Evolutionary conservation across 768 basidiomycete genomes (phyloP), one percentile per base, ranked within the genome.

Genomic region (Termitomyces sp.): DNA sequence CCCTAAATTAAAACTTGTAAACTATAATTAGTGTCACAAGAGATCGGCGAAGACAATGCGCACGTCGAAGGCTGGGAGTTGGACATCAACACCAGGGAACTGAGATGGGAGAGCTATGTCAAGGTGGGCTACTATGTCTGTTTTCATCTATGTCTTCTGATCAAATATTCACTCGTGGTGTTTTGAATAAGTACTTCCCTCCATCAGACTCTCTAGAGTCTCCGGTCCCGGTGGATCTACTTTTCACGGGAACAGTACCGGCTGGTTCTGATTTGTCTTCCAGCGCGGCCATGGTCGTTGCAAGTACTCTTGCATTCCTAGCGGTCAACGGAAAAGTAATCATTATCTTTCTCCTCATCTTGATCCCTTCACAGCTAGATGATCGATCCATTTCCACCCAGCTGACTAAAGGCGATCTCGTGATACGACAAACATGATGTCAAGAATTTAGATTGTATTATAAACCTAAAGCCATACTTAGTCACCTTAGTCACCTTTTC

Each of bases 241-340:
- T 94, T 4, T 83, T 92, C 11, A 85, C 86, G 0, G 95, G 95
- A 1, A 82, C 86, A 11, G 88, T 97, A 2, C 94, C 94, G 0
- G 82, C 90, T 2, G 95, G 93, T 0, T 89, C 90, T 0, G 94
- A 94, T 0, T 74, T 96, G 5, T 92, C 90, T 7, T 92, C 90
- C 3, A 92, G 90, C 61, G 90, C 92, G 0, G 94, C 94, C 0
- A 89, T 96, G 84, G 91, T 94, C 34, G 91, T 95, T 23, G 89
- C 90, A 0, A 90, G 89, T 40, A 89, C 92, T 0, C 75, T 95
- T 31, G 83, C 88, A 0, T 91, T 95, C 67, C 73, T 95, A 27
- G 86, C 86, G 6, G 83, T 86, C 42, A 93, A 95, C 59, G 82
- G 82, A 52, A 86, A 91, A 66, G 81, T 79, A 60, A 23, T 27